A percentile compares a stretch with the other conserved stretches of the same genome.
Conservation (phyloP, 1,284 basidiomycete species). For the Ganoderma lingzhi region DNA sequence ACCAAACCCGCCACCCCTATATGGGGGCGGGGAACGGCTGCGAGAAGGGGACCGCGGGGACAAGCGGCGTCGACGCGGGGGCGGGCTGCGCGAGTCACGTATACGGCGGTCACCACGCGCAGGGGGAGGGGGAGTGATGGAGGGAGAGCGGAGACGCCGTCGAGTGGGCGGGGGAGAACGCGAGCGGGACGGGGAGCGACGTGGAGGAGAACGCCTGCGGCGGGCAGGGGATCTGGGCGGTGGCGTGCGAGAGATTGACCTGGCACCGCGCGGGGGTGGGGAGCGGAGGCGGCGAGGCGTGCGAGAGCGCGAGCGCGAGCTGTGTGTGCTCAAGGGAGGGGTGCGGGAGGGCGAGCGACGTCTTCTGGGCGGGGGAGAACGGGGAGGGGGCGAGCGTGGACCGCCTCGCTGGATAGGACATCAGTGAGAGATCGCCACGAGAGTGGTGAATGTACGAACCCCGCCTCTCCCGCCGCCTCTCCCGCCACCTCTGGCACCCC, state of each 20-base stretch:
- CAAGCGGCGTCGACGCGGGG: constrained; percentile 58
- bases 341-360: constrained; percentile 45
- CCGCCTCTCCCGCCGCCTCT: constrained; percentile 51
- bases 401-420: constrained; percentile 49
- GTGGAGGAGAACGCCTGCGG: constrained; percentile 34
- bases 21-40: constrained; percentile 37
- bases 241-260: constrained; percentile 37
- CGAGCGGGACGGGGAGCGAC: constrained; percentile 35
- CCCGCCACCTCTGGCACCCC: constrained; percentile 47
- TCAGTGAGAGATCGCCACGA: constrained; percentile 21
- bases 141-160: constrained; percentile 58
- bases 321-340: constrained; percentile 29
- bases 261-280: constrained; percentile 33
- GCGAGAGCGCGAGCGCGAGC: constrained; percentile 34
- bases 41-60: constrained; percentile 50
- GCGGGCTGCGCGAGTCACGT: constrained; percentile 65
- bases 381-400: constrained; percentile 42
- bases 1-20: constrained; percentile 24
- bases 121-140: constrained; percentile 49
- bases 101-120: constrained; percentile 40
- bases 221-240: constrained; percentile 31
- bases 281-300: constrained; percentile 34
- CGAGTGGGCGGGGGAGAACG: constrained; percentile 48
- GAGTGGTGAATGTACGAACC: constrained; percentile 44
- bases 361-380: constrained; percentile 40